phyloP scores from a whole-genome alignment of 2,329 filamentous ascomycete species.

The Fragosphaeria purpurea region DNA sequence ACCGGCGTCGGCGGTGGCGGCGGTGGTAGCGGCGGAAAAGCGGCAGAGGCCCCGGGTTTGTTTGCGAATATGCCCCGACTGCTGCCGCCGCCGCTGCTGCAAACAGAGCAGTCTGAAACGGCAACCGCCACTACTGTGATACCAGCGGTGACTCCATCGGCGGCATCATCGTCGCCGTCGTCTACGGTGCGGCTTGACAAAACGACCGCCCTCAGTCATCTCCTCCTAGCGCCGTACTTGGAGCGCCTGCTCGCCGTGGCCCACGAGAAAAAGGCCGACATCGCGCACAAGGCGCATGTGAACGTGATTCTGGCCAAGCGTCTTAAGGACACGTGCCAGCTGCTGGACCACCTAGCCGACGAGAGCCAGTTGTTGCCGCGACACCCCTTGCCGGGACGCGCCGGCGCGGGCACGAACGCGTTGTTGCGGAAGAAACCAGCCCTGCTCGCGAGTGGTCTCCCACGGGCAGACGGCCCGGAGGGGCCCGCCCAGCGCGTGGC shows the following conservation, averaged over 20 bases:
- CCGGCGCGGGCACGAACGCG: neutral
- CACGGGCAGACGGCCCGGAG: conserved; percentile 26
- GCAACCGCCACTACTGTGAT: neutral
- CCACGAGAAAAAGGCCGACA: conserved; percentile 45
- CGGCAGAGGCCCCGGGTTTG: neutral
- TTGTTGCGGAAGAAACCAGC: conserved; percentile 21
- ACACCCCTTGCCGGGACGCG: conserved; percentile 32
- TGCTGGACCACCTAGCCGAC: conserved; percentile 44
- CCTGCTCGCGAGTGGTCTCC: conserved; percentile 35
- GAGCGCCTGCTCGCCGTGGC: conserved; percentile 42
- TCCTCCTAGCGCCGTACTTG: conserved; percentile 48
- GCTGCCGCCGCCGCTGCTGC: conserved; percentile 15
- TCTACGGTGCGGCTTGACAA: neutral
- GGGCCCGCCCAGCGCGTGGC: conserved; percentile 33
- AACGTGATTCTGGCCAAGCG: conserved; percentile 40
- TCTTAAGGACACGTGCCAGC: conserved; percentile 38
- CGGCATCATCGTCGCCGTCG: conserved; percentile 6
- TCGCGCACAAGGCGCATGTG: conserved; percentile 49
- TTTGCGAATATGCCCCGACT: conserved; percentile 20
- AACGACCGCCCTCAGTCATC: conserved; percentile 10
- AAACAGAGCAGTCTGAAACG: neutral
- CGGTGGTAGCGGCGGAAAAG: neutral
- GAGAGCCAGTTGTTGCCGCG: conserved; percentile 52
- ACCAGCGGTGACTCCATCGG: neutral
- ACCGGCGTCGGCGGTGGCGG: neutral